phyloP scores from a whole-genome alignment of 1,284 basidiomycete genomes.

The Heterobasidion occidentale region DNA sequence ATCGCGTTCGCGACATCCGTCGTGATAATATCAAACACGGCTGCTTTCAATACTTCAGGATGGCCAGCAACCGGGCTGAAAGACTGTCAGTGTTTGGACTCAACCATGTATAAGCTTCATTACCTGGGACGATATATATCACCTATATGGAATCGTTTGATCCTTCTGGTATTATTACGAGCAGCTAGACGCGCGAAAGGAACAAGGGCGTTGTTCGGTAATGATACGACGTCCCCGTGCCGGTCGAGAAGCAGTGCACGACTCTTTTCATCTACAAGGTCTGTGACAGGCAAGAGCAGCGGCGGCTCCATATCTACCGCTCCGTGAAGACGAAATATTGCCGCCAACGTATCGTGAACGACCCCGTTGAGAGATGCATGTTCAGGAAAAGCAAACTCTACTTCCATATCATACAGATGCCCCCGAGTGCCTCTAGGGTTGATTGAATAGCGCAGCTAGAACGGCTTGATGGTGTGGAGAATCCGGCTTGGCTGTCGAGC shows the following conservation, averaged over 20 bases:
- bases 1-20: conserved; percentile 56
- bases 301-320: conserved; percentile 84
- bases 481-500: conserved; percentile 52
- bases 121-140: conserved; percentile 65
- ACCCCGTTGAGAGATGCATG: conserved; percentile 71
- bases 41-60: conserved; percentile 61
- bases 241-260: conserved; percentile 75
- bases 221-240: conserved; percentile 73
- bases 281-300: conserved; percentile 68
- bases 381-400: conserved; percentile 58
- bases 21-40: conserved; percentile 75
- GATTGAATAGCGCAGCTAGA: conserved; percentile 64
- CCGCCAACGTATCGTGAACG: conserved; percentile 68
- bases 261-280: conserved; percentile 50
- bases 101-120: background rate
- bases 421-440: conserved; percentile 63
- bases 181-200: conserved; percentile 86
- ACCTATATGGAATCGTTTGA: conserved; percentile 87
- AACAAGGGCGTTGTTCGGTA: conserved; percentile 73
- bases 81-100: background rate
- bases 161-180: conserved; percentile 62
- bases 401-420: conserved; percentile 74
- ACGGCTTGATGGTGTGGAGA: conserved; percentile 69
- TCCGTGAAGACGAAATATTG: conserved; percentile 83
- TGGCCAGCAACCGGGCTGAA: conserved; percentile 58